Conservation (phyloP, 805 yeast genomes). For the Ogataea salicorniae region DNA sequence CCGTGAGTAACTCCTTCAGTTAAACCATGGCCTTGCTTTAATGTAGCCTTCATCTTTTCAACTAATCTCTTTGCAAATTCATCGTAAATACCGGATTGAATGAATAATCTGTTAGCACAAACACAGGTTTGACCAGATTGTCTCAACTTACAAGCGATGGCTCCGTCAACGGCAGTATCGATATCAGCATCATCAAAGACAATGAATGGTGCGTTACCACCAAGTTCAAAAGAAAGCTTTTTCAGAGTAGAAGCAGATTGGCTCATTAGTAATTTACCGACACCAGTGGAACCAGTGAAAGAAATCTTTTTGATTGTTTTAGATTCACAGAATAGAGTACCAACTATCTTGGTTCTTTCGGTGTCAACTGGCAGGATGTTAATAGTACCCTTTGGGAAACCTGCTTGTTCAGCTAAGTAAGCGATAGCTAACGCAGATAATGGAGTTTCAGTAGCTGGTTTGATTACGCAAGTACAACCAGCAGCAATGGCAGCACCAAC, state of each 20-base stretch:
- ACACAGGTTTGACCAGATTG: constrained; percentile 81
- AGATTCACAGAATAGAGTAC: constrained; percentile 52
- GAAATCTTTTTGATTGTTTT: constrained; percentile 59
- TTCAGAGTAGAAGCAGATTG: constrained; percentile 61
- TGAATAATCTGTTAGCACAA: constrained; percentile 67
- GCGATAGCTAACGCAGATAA: constrained; percentile 66
- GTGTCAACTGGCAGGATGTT: constrained; percentile 53
- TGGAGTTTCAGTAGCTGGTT: constrained; percentile 78
- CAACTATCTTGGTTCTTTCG: constrained; percentile 40
- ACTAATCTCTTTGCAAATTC: constrained; percentile 48
- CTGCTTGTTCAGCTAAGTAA: constrained; percentile 56
- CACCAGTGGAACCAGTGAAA: constrained; percentile 74
- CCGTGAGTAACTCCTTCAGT: constrained; percentile 62
- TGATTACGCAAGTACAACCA: constrained; percentile 72
- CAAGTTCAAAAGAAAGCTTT: constrained; percentile 68
- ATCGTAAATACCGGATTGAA: constrained; percentile 62
- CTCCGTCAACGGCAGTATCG: constrained; percentile 60
- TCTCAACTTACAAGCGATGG: constrained; percentile 64
- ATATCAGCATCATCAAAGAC: constrained; percentile 71
- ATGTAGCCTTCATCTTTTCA: constrained; percentile 35
- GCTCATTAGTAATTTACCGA: constrained; percentile 61
- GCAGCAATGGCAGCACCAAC: constrained; percentile 75
- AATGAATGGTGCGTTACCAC: constrained; percentile 78
- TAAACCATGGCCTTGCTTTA: constrained; percentile 60
- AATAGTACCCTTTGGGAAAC: constrained; percentile 64